Conservation (phyloP, 129 eudicot genomes). For the Mikania micrantha region DNA sequence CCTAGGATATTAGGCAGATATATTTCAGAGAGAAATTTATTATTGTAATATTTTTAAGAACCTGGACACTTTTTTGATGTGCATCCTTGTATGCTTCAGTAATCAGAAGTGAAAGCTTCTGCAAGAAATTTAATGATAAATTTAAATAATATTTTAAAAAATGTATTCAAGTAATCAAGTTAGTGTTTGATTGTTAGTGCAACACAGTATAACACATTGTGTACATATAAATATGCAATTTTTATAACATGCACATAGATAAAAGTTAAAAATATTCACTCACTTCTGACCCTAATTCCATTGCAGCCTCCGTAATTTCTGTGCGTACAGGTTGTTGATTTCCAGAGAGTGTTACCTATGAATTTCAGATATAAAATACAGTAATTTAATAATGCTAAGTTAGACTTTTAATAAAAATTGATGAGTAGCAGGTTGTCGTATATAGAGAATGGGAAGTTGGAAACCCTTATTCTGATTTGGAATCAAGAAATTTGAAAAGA, state of each 20-base stretch:
- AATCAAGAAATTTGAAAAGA: neutral
- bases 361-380: constrained; percentile 12
- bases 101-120: constrained; percentile 74
- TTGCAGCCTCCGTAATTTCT: constrained; percentile 94
- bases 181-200: neutral
- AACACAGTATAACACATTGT: neutral
- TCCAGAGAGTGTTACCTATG: constrained; percentile 83
- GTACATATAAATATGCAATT: neutral
- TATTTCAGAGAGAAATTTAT: neutral
- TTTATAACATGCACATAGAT: neutral
- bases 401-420: neutral
- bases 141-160: neutral
- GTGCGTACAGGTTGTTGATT: constrained; percentile 91
- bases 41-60: constrained; percentile 6
- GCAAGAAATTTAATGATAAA: constrained; percentile 5
- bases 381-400: neutral
- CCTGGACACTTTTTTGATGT: constrained; percentile 80
- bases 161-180: neutral
- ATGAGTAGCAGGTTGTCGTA: neutral
- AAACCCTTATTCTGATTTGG: neutral
- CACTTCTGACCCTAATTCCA: constrained; percentile 86
- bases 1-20: neutral
- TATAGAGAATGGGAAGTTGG: neutral
- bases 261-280: constrained; percentile 13
- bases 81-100: constrained; percentile 91